Conservation (phyloP, 495 filamentous ascomycete species). For the Aspergillus carlsbadensis region DNA sequence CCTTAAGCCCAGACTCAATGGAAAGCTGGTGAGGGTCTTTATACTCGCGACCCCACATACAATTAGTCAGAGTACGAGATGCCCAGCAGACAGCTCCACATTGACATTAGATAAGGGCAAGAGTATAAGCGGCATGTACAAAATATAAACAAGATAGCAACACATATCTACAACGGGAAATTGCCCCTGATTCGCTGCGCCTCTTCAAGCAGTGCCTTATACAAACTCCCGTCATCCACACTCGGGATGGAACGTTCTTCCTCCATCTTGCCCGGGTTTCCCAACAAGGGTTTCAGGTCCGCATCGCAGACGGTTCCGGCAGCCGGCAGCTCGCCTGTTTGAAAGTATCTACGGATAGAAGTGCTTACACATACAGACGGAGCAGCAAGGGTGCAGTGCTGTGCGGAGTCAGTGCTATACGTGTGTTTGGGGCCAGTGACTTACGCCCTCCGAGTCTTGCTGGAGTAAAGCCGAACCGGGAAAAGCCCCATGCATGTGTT, state of each 20-base stretch:
- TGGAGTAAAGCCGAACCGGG: conserved; percentile 52
- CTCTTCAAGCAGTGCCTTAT: conserved; percentile 2
- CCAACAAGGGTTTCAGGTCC: conserved; percentile 30
- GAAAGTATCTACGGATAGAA: conserved; percentile 46
- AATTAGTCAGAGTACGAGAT: background rate
- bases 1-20: background rate
- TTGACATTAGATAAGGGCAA: background rate
- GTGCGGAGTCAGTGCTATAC: background rate
- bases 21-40: background rate
- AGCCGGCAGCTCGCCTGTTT: conserved; percentile 43
- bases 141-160: background rate
- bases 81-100: no score
- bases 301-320: conserved; percentile 42
- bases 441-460: conserved; percentile 55
- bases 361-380: conserved; percentile 49
- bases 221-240: background rate
- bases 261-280: background rate
- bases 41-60: background rate
- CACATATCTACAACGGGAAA: conserved; percentile 5
- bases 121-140: background rate
- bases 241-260: background rate
- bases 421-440: conserved; percentile 16
- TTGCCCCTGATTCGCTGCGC: background rate
- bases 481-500: conserved; percentile 49
- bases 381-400: conserved; percentile 48